Base-by-base conservation (phyloP, 2,329 filamentous ascomycete species). In the Lasiodiplodia sp. region DNA sequence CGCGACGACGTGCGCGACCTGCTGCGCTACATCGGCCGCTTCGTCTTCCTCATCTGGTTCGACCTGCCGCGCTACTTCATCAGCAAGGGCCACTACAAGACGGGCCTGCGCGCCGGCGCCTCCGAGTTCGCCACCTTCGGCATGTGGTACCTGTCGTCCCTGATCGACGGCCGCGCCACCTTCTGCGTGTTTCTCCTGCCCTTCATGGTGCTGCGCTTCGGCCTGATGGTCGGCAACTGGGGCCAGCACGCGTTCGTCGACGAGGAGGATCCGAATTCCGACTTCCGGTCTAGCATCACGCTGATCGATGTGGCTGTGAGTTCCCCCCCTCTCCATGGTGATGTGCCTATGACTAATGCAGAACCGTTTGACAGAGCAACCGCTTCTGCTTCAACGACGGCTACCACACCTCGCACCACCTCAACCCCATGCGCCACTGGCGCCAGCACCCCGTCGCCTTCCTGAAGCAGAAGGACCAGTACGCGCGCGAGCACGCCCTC, bases 211-310 rank as follows among this genome's bases (percentile, higher is more conserved):
- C 85, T 94, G 78, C 86, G 92, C 0, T 73, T 92, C 21, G 92
- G 89, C 0, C 78, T 95, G 71, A 95, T 94, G 92, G 85, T 92
- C 8, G 92, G 92, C 1, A 95, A 95, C 76, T 95, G 91, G 91
- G 92, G 91, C 3, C 92, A 95, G 76, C 92, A 95, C 76, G 92
- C 92, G 1, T 89, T 95, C 71, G 91, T 95, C 7, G 92, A 95
- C 73, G 87, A 89, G 23, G 82, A 88, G 14, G 89, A 93, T 72
- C 92, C 92, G 0, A 87, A 92, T 74, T 94, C 91, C 0, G 92
- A 95, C 75, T 94, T 89, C 73, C 85, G 91, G 44, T 93, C 90
- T 0, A 94, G 91, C 77, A 92, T 94, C 71, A 94, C 92, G 0
- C 77, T 95, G 28, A 89, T 95, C 67, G 92, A 95, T 74, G 91